phyloP scores from a whole-genome alignment of 2,329 filamentous ascomycete genomes.

The Metarhizium rileyi region DNA sequence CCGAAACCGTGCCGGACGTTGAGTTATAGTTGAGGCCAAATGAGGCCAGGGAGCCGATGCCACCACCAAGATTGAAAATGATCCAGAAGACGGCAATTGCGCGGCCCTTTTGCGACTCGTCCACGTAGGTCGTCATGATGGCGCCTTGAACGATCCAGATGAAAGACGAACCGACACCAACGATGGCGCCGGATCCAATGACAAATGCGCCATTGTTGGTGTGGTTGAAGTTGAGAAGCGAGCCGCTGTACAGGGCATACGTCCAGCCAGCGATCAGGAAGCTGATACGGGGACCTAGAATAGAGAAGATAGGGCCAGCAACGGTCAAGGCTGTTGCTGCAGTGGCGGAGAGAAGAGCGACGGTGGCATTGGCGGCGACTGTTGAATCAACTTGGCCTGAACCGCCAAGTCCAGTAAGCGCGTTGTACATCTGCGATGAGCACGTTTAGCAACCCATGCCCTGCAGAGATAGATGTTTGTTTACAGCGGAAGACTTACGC shows the following conservation, averaged over 20 bases:
- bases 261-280: slow-evolving; percentile 36
- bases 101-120: slow-evolving; percentile 26
- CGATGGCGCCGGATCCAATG: slow-evolving; percentile 32
- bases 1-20: slow-evolving; percentile 31
- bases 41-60: slow-evolving; percentile 30
- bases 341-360: slow-evolving; percentile 32
- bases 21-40: slow-evolving; percentile 29
- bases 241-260: slow-evolving; percentile 34
- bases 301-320: slow-evolving; percentile 32
- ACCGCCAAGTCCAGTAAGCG: slow-evolving; percentile 33
- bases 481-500: slow-evolving; percentile 20
- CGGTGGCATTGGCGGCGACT: slow-evolving; percentile 35
- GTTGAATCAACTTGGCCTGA: slow-evolving; percentile 35
- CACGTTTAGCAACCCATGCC: neutral
- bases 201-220: slow-evolving; percentile 31
- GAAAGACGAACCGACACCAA: slow-evolving; percentile 35
- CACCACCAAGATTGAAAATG: slow-evolving; percentile 37
- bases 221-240: slow-evolving; percentile 32
- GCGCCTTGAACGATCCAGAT: slow-evolving; percentile 37
- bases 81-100: slow-evolving; percentile 35
- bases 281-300: slow-evolving; percentile 31
- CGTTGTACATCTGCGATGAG: slow-evolving; percentile 34
- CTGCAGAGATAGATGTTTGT: too few relatives aligned
- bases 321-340: slow-evolving; percentile 33
- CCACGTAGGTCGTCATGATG: slow-evolving; percentile 35